These are phyloP conservation scores for Candida germanica DNA, from an alignment of 805 yeast genomes.

Conservation along the genomic window DNA sequence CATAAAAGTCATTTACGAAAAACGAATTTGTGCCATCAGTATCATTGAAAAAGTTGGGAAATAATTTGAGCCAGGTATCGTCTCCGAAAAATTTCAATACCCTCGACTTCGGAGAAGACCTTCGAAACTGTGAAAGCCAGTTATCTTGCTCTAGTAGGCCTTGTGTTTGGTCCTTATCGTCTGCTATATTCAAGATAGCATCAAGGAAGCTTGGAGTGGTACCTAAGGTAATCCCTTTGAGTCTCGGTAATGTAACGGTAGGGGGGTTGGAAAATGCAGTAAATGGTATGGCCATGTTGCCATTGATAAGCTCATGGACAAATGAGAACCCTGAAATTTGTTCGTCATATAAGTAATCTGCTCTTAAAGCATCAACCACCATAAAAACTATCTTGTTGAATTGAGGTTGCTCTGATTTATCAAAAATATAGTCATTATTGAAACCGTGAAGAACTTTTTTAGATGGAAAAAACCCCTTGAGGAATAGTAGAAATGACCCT, in stretches of 20 bases:
- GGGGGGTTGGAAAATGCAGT: conserved; percentile 95
- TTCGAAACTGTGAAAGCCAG: conserved; percentile 72
- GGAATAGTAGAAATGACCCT: conserved; percentile 58
- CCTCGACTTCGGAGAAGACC: conserved; percentile 20
- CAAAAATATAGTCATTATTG: conserved; percentile 18
- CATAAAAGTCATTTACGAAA: conserved; percentile 91
- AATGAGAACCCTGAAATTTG: conserved; percentile 57
- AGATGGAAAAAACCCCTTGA: conserved; percentile 89
- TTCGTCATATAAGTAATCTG: conserved; percentile 76
- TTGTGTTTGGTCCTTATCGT: conserved; percentile 73
- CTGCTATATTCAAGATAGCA: conserved; percentile 91
- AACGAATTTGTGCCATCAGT: conserved; percentile 90
- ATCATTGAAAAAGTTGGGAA: conserved; percentile 52
- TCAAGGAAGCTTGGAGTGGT: conserved; percentile 92
- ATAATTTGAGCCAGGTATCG: conserved; percentile 94
- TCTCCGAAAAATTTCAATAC: conserved; percentile 87
- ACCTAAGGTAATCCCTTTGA: conserved; percentile 92
- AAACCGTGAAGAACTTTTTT: conserved; percentile 72
- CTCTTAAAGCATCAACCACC: conserved; percentile 90
- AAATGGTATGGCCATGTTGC: conserved; percentile 77
- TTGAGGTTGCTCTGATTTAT: conserved; percentile 32
- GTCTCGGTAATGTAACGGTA: conserved; percentile 90
- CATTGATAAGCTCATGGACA: conserved; percentile 60
- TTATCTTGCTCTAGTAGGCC: conserved; percentile 75
- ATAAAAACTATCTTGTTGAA: conserved; percentile 72